Conservation (phyloP, 1,284 basidiomycete species). For the Sparassis latifolia region DNA sequence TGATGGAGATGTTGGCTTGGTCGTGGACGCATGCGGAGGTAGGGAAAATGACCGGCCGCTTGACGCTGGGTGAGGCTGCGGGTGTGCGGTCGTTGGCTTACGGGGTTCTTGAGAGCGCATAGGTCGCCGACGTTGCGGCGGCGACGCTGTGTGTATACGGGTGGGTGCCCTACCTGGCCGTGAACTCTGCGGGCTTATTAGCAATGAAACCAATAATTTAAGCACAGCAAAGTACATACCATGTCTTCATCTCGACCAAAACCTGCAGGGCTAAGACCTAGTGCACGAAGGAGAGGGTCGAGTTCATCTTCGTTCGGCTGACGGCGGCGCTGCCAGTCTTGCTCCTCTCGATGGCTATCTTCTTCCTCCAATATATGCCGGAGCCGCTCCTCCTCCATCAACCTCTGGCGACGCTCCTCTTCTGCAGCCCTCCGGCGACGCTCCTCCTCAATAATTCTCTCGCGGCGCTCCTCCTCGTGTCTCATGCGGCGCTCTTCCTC, state of each 20-base stretch:
- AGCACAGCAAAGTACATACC: not conserved
- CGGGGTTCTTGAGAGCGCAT: not conserved
- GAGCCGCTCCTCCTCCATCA: conserved; percentile 17
- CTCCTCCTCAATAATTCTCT: conserved; percentile 11
- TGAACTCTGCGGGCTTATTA: not conserved
- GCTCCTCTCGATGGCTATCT: conserved; percentile 17
- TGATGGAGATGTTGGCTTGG: not conserved
- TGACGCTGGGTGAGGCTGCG: not conserved
- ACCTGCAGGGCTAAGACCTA: not conserved
- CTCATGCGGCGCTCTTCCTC: conserved; percentile 15
- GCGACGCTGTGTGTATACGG: not conserved
- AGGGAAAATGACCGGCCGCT: not conserved
- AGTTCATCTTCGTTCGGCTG: not conserved
- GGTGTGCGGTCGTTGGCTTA: conserved; percentile 2
- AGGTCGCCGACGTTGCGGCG: not conserved
- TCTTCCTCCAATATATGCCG: conserved; percentile 15
- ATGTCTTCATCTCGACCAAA: not conserved
- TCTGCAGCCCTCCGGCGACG: conserved; percentile 13
- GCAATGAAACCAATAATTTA: not conserved
- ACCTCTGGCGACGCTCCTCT: conserved; percentile 14
- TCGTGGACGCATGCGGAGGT: not conserved
- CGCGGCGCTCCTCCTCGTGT: conserved; percentile 14
- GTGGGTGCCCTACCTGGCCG: not conserved
- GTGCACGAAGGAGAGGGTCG: conserved; percentile 3
- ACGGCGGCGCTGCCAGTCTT: conserved; percentile 8